Conservation (phyloP, 176 grass and related monocot species). For the Juncus inflexus region DNA sequence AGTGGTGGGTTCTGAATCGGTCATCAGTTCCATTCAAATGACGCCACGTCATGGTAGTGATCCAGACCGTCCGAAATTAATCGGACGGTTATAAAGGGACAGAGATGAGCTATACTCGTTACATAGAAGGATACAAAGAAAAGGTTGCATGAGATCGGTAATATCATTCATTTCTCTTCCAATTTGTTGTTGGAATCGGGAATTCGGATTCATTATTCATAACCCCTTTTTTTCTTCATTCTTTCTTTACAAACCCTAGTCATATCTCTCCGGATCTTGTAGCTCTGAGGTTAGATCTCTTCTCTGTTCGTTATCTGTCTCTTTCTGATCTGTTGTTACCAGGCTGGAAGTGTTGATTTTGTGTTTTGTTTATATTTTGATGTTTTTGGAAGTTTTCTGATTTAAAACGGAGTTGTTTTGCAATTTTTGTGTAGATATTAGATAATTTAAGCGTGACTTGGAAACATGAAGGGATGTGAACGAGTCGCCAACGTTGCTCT, state of each 20-base stretch:
- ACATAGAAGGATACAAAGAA: conserved; percentile 2
- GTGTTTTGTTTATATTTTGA: not conserved
- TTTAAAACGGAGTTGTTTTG: not conserved
- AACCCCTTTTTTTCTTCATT: not conserved
- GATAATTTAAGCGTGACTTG: not conserved
- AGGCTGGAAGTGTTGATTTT: not conserved
- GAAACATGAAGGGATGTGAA: conserved; percentile 55
- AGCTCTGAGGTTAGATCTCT: conserved; percentile 15
- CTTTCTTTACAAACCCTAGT: conserved; percentile 10
- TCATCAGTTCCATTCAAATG: not conserved
- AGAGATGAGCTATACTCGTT: not conserved
- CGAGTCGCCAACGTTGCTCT: conserved; percentile 66
- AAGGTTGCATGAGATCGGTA: not conserved
- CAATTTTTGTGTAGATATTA: conserved; percentile 4
- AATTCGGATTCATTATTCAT: conserved; percentile 8
- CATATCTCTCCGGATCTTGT: not conserved
- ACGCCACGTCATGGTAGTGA: not conserved
- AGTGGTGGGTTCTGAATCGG: too few relatives aligned
- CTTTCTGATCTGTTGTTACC: not conserved
- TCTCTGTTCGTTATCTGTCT: not conserved
- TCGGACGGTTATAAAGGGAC: not conserved
- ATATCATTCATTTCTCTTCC: conserved; percentile 12
- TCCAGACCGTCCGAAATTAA: not conserved
- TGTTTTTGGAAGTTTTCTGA: not conserved
- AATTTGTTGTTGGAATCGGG: not conserved